Evolutionary conservation across 2,329 filamentous ascomycete genomes (phyloP).

Genomic region (Aspergillus sp.): DNA sequence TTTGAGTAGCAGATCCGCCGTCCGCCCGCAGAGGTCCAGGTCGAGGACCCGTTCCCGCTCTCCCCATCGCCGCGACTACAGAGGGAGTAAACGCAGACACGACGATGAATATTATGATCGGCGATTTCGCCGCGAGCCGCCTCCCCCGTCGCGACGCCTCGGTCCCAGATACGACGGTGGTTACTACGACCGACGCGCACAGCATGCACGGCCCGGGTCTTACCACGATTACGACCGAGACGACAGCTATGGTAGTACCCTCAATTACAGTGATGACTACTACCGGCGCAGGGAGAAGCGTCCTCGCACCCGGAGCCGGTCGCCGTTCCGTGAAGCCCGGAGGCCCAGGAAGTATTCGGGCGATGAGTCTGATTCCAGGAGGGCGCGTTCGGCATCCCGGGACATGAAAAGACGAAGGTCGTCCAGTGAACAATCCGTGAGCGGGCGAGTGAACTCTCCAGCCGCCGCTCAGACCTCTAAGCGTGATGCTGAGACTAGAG

Average conservation of each 20-base stretch:
- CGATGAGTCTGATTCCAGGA: conserved; percentile 23
- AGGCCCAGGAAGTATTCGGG: conserved; percentile 29
- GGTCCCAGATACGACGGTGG: conserved; percentile 31
- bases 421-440: conserved; percentile 52
- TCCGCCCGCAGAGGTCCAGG: conserved; percentile 51
- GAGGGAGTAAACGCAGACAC: conserved; percentile 34
- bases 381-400: conserved; percentile 17
- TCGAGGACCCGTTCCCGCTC: conserved; percentile 33
- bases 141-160: conserved; percentile 25
- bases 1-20: conserved; percentile 42
- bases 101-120: conserved; percentile 32
- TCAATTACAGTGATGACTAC: conserved; percentile 44
- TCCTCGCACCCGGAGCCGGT: conserved; percentile 46
- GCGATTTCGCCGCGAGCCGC: conserved; percentile 20
- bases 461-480: conserved; percentile 50
- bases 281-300: conserved; percentile 44
- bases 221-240: conserved; percentile 47
- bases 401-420: conserved; percentile 40
- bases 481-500: conserved; percentile 59
- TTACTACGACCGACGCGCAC: conserved; percentile 32
- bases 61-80: conserved; percentile 31
- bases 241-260: conserved; percentile 28
- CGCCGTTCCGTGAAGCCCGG: conserved; percentile 33
- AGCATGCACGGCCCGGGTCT: conserved; percentile 26
- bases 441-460: conserved; percentile 53